A percentile compares a stretch with the other conserved stretches of the same genome.
Evolutionary conservation across 768 basidiomycete genomes (phyloP).

Genomic region (Kwoniella mangroviensis): DNA sequence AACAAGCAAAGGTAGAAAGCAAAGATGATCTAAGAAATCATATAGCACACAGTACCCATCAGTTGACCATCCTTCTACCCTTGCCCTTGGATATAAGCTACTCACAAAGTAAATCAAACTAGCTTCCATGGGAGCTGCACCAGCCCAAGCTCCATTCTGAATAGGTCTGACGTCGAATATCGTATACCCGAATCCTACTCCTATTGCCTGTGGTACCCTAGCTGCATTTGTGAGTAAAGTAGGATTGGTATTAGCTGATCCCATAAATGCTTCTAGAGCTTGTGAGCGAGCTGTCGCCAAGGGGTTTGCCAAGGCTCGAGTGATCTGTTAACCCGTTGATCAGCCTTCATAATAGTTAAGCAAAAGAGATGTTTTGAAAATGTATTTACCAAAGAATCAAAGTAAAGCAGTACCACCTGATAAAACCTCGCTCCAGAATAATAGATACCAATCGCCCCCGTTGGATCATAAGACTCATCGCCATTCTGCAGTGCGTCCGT

Average conservation of each 20-base stretch:
- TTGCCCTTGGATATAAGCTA: background rate
- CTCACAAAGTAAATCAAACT: conserved; percentile 51
- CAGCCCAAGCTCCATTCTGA: conserved; percentile 45
- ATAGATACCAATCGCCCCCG: conserved; percentile 48
- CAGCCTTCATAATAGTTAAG: too few relatives aligned
- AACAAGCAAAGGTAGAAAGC: conserved; percentile 48
- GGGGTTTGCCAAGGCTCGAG: conserved; percentile 25
- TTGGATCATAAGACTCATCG: conserved; percentile 49
- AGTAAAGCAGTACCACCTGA: conserved; percentile 50
- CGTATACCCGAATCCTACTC: conserved; percentile 49
- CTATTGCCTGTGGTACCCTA: conserved; percentile 50
- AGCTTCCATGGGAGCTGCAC: conserved; percentile 55
- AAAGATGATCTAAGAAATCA: conserved; percentile 46
- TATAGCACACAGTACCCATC: too few relatives aligned
- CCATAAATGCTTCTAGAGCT: conserved; percentile 41
- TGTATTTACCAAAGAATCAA: conserved; percentile 46
- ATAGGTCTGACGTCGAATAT: conserved; percentile 48
- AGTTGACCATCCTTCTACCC: too few relatives aligned
- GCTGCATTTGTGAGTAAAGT: conserved; percentile 38
- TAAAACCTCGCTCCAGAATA: conserved; percentile 51
- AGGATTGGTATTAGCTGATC: conserved; percentile 35
- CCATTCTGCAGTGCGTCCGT: conserved; percentile 42
- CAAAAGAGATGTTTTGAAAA: background rate
- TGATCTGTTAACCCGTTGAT: conserved; percentile 26
- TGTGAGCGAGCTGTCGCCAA: conserved; percentile 36